Percentiles rank a stretch among this genome's conserved stretches.
These are phyloP conservation scores for Tricholoma matsutake DNA, from an alignment of 768 basidiomycete genomes.

Conservation along the genomic window DNA sequence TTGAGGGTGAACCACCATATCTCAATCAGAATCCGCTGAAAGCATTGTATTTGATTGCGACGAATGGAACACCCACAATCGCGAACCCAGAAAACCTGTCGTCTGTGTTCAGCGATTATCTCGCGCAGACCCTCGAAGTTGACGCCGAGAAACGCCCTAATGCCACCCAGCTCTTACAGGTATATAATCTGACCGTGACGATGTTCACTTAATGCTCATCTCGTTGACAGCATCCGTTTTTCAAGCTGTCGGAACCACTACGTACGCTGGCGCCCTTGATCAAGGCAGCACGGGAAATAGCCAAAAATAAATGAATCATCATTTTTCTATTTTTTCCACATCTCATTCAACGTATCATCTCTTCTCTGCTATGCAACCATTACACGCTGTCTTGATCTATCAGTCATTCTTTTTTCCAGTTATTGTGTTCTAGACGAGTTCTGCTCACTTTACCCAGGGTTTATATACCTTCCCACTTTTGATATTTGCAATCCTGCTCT, in stretches of 20 bases:
- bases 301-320: constrained; percentile 50
- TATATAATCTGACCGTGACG: constrained; percentile 25
- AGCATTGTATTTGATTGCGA: constrained; percentile 96
- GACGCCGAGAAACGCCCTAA: constrained; percentile 92
- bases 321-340: constrained; percentile 1
- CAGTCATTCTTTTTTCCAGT: not conserved
- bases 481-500: not conserved
- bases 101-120: constrained; percentile 82
- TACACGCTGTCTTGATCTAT: constrained; percentile 2
- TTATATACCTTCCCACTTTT: not conserved
- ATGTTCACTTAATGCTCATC: constrained; percentile 4
- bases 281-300: constrained; percentile 87
- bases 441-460: not conserved
- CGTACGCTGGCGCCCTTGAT: constrained; percentile 85
- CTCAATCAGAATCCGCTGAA: constrained; percentile 96
- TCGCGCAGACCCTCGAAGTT: constrained; percentile 86
- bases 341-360: constrained; percentile 1
- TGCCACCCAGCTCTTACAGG: constrained; percentile 76
- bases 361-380: constrained; percentile 1
- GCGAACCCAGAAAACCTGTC: constrained; percentile 80
- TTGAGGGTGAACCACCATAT: constrained; percentile 96
- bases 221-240: constrained; percentile 74
- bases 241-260: constrained; percentile 82
- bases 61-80: constrained; percentile 95
- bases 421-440: not conserved